phyloP scores from a whole-genome alignment of 345 rosid genomes.

The Populus pruinosa region DNA sequence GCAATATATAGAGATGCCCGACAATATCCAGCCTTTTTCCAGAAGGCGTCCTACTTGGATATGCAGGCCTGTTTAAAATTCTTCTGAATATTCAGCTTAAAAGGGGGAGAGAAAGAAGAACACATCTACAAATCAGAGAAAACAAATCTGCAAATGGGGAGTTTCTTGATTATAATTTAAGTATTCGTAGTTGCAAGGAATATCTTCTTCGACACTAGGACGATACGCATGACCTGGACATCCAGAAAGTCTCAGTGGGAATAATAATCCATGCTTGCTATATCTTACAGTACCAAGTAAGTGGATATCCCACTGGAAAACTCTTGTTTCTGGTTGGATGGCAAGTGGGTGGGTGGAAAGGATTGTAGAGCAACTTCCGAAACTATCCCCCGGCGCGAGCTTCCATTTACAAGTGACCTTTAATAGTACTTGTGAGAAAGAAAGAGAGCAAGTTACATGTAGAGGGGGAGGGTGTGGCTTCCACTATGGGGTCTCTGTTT shows the following conservation, averaged over 20 bases:
- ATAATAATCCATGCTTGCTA: not conserved
- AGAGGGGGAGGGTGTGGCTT: not conserved
- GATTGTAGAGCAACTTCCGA: not conserved
- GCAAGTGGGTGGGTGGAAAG: not conserved
- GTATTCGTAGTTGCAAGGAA: not conserved
- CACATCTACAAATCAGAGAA: not conserved
- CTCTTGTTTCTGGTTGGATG: not conserved
- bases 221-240: not conserved
- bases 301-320: slow-evolving; percentile 10
- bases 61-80: not conserved
- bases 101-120: too few species aligned
- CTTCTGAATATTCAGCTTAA: not conserved
- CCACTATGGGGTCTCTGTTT: not conserved
- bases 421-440: not conserved
- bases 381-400: not conserved
- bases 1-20: not conserved
- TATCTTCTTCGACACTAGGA: not conserved
- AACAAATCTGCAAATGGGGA: not conserved
- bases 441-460: not conserved
- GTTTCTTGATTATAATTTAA: not conserved
- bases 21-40: not conserved
- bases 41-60: not conserved
- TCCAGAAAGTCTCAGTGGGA: not conserved
- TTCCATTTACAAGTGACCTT: not conserved
- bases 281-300: not conserved